Base-by-base conservation (phyloP, 768 basidiomycete genomes). In the Boletus sp. region DNA sequence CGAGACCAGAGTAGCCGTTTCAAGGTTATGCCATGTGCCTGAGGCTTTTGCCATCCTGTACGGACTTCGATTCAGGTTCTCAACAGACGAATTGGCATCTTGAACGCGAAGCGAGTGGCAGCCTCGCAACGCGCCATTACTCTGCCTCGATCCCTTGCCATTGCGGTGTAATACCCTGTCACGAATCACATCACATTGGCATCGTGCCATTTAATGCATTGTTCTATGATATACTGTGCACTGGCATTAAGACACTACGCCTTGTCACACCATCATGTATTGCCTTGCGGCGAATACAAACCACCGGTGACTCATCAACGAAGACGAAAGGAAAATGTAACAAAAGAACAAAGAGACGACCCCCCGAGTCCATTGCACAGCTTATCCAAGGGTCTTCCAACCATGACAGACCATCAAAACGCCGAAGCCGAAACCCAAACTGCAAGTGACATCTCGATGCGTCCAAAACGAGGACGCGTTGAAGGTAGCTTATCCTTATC, bases 31-130 rank as follows among this genome's bases (percentile, higher is more conserved):
- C 52, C 52, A 46, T 36, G 52, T 52, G 52, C 52, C 36, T 17
- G 52, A 47, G 52, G 33, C 52, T 35, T 47, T 17, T 7, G 33
- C 15, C 42, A 47, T 47, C 33, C 52, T 28, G 39, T 47, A 47
- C 6, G 20, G 4, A 24, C 42, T 7, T 17, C 17, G n/a, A 40
- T 40, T 17, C 7, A n/a, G 39, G 39, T 35, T 35, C 33, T 11
- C 7, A 35, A 35, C 33, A 35, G 33, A 35, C 33, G 33, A 6
- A 1, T 28, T 45, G 10, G 18, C 7, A 9, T 14, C 24, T 24
- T 24, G 42, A 45, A 45, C 24, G 6, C 7, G 53, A 59, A 51
- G 55, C 58, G 58, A 58, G 58, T 58, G 58, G 58, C 58, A 57
- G 58, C 58, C 30, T 48, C 40, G 49, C 58, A 50, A 44, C 47